Evolutionary conservation across 179 eudicot genomes (phyloP).

Genomic region (Pouteria campechiana): DNA sequence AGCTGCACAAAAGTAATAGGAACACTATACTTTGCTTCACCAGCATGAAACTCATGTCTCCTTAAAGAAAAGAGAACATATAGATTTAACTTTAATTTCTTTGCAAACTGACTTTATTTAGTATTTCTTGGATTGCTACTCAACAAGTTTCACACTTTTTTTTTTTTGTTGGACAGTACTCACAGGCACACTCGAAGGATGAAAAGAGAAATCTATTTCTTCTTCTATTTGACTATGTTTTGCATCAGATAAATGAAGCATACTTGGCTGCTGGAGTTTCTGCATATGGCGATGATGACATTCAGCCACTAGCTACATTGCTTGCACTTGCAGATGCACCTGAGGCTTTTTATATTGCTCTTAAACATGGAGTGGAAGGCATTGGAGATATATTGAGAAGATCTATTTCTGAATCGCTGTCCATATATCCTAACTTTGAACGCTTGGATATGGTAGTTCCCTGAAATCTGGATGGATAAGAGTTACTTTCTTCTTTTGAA

Average conservation of each 20-base stretch:
- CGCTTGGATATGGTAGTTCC: slow-evolving; percentile 46
- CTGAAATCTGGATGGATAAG: too few relatives aligned
- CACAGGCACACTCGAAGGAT: slow-evolving; percentile 83
- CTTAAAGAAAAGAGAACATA: too few relatives aligned
- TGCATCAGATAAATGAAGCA: slow-evolving; percentile 66
- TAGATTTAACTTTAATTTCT: too few relatives aligned
- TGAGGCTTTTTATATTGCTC: slow-evolving; percentile 88
- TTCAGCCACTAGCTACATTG: slow-evolving; percentile 73
- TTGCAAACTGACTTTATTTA: too few relatives aligned
- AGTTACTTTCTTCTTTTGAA: too few relatives aligned
- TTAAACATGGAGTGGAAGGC: slow-evolving; percentile 83
- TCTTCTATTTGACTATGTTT: slow-evolving; percentile 81
- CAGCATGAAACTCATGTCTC: too few relatives aligned
- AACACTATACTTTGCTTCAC: too few relatives aligned
- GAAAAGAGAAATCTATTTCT: slow-evolving; percentile 80
- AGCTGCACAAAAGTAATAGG: too few relatives aligned
- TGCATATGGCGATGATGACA: slow-evolving; percentile 70
- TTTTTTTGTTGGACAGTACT: too few relatives aligned
- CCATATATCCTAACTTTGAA: slow-evolving; percentile 69
- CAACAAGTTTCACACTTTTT: too few relatives aligned
- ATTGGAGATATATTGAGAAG: slow-evolving; percentile 78
- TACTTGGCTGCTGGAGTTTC: slow-evolving; percentile 57
- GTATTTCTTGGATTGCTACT: too few relatives aligned
- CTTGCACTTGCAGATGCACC: slow-evolving; percentile 92
- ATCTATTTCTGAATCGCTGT: slow-evolving; percentile 67